Percentiles rank a stretch among this genome's conserved stretches.
phyloP scores from a whole-genome alignment of 163 green algal species.

The Prototheca wickerhamii region DNA sequence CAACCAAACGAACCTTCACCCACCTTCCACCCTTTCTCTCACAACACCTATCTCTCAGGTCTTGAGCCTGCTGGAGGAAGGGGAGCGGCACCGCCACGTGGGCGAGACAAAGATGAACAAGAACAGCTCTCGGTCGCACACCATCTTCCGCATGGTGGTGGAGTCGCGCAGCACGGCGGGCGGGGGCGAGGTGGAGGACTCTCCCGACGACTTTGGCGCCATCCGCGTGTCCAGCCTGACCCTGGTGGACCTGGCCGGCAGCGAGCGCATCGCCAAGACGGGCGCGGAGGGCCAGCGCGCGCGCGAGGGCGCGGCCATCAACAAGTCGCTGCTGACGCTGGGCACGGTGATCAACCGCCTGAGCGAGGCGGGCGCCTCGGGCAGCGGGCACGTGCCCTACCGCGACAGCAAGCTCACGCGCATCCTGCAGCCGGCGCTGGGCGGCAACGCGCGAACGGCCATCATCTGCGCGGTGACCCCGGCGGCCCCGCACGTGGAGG shows the following conservation, averaged over 20 bases:
- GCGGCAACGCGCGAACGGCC: conserved; percentile 89
- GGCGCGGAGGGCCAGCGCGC: conserved; percentile 85
- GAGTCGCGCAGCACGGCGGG: conserved; percentile 23
- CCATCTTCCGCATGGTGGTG: conserved; percentile 92
- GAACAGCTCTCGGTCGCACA: conserved; percentile 78
- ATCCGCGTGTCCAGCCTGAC: conserved; percentile 86
- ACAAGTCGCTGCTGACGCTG: conserved; percentile 91
- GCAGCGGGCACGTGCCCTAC: conserved; percentile 85
- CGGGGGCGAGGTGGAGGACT: conserved; percentile 12
- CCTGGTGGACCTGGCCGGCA: conserved; percentile 90
- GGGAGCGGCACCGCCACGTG: conserved; percentile 69
- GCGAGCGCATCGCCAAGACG: conserved; percentile 81
- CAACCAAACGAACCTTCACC: background rate
- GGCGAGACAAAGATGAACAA: conserved; percentile 98
- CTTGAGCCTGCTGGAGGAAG: conserved; percentile 63
- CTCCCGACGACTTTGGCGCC: conserved; percentile 46
- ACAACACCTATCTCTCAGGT: conserved; percentile 39
- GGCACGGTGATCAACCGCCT: conserved; percentile 98
- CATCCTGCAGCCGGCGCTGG: conserved; percentile 89
- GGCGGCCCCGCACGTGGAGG: conserved; percentile 68
- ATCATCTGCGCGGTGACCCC: conserved; percentile 92
- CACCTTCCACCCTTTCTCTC: background rate
- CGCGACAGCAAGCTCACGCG: conserved; percentile 92
- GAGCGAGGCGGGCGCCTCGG: conserved; percentile 50
- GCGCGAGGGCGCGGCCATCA: conserved; percentile 96